These are phyloP conservation scores for Strigomonas culicis DNA, from an alignment of 208 protist species.

Conservation along the genomic window DNA sequence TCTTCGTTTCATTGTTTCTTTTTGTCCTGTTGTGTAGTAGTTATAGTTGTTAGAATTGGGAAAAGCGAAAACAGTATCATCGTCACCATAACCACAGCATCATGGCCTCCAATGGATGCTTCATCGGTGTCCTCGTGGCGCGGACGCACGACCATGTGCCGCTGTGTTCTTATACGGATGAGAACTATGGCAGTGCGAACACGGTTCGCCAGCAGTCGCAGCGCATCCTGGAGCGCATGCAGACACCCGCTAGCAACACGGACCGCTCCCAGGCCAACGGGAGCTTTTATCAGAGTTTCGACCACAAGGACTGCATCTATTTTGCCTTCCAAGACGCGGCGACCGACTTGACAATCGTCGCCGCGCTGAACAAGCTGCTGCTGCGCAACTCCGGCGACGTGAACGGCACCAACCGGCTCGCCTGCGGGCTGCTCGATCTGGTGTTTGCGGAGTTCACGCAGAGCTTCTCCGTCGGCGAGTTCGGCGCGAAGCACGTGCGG, in stretches of 20 bases:
- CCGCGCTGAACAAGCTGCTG: constrained; percentile 88
- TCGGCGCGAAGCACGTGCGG: constrained; percentile 44
- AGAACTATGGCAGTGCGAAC: constrained; percentile 74
- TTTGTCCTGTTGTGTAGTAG: background rate
- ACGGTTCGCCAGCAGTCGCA: constrained; percentile 75
- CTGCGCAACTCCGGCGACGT: constrained; percentile 78
- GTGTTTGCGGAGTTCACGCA: constrained; percentile 81
- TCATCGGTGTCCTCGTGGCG: constrained; percentile 83
- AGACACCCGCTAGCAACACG: constrained; percentile 50
- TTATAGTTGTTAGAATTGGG: background rate
- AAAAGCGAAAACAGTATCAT: constrained; percentile 10
- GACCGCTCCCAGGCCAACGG: constrained; percentile 38
- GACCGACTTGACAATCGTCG: constrained; percentile 82
- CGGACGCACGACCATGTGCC: constrained; percentile 80
- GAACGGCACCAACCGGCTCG: constrained; percentile 66
- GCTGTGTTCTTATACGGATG: constrained; percentile 81
- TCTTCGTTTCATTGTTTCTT: constrained; percentile 19
- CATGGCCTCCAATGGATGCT: constrained; percentile 85
- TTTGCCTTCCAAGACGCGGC: constrained; percentile 88
- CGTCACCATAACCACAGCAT: background rate
- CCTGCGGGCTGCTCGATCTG: constrained; percentile 74
- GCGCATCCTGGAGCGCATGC: constrained; percentile 83
- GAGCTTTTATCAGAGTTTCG: constrained; percentile 90
- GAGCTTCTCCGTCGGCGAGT: constrained; percentile 46
- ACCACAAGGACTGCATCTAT: constrained; percentile 87